These are phyloP conservation scores for Ajuga chamaepitys DNA, from an alignment of 257 asterid species.

Conservation along the genomic window DNA sequence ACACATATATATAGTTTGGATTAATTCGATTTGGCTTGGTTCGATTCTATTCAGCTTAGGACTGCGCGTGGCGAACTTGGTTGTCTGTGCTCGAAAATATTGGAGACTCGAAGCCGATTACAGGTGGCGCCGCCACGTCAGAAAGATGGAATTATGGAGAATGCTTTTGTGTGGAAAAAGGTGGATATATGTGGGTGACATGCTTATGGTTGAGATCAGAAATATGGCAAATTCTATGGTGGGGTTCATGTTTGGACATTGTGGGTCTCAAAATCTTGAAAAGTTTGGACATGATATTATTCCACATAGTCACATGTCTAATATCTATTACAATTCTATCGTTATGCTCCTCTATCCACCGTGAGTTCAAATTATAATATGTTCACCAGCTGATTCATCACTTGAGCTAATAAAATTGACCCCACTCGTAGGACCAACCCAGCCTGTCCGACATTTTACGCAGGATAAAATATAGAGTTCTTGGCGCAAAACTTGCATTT, in stretches of 20 bases:
- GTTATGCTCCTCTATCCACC: no score
- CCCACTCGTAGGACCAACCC: no score
- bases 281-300: constrained; percentile 3
- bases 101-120: not conserved
- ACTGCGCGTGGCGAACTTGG: not conserved
- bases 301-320: no score
- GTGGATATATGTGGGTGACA: constrained; percentile 1
- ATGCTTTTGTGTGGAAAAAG: not conserved
- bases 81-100: not conserved
- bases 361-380: no score
- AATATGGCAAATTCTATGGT: not conserved
- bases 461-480: no score
- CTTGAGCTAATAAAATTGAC: no score
- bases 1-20: not conserved
- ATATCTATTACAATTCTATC: no score
- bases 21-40: not conserved
- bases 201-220: not conserved
- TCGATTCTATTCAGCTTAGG: not conserved
- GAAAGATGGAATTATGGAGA: not conserved
- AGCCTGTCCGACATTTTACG: no score
- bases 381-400: no score
- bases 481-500: no score
- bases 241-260: not conserved
- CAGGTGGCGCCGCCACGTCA: constrained; percentile 10
- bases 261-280: constrained; percentile 1